Percentiles rank a stretch among this genome's conserved stretches.
Evolutionary conservation across 2,329 filamentous ascomycete genomes (phyloP).

Genomic region (Diplodia scrobiculata): DNA sequence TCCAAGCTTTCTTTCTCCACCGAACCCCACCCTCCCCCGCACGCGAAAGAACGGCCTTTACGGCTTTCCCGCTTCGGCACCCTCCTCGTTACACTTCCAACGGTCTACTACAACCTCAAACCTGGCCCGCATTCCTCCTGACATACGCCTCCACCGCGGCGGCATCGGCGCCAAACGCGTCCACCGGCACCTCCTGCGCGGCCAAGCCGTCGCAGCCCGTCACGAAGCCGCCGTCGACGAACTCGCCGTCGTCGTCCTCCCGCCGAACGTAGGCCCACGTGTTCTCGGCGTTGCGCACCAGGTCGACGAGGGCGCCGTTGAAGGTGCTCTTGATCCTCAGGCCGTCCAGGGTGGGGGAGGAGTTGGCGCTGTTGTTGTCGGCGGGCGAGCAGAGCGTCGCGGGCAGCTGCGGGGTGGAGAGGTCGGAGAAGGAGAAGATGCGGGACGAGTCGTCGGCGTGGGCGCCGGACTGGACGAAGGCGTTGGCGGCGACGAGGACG

Average conservation of each 20-base stretch:
- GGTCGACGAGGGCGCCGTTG: constrained; percentile 8
- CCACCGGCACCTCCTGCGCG: constrained; percentile 2
- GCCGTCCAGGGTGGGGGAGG: not conserved
- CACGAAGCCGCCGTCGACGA: not conserved
- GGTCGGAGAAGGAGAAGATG: constrained; percentile 25
- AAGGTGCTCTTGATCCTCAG: constrained; percentile 1
- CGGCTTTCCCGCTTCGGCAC: too few species aligned
- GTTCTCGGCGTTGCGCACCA: not conserved
- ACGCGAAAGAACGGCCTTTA: too few species aligned
- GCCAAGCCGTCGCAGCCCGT: not conserved
- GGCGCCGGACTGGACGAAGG: constrained; percentile 12
- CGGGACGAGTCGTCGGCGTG: constrained; percentile 3
- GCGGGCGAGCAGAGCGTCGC: constrained; percentile 14
- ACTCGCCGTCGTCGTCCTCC: not conserved
- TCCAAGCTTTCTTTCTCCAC: too few species aligned
- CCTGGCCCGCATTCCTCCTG: constrained; percentile 15
- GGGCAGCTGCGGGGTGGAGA: constrained; percentile 7
- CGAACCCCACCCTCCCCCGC: too few species aligned
- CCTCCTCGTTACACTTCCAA: too few species aligned
- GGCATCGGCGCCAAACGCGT: not conserved
- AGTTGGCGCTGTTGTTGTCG: not conserved
- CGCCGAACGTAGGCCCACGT: not conserved
- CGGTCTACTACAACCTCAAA: not conserved
- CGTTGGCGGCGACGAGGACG: constrained; percentile 8
- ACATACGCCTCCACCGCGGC: constrained; percentile 10